phyloP scores from a whole-genome alignment of 78 protist genomes.

The Goniomonas avonlea region DNA sequence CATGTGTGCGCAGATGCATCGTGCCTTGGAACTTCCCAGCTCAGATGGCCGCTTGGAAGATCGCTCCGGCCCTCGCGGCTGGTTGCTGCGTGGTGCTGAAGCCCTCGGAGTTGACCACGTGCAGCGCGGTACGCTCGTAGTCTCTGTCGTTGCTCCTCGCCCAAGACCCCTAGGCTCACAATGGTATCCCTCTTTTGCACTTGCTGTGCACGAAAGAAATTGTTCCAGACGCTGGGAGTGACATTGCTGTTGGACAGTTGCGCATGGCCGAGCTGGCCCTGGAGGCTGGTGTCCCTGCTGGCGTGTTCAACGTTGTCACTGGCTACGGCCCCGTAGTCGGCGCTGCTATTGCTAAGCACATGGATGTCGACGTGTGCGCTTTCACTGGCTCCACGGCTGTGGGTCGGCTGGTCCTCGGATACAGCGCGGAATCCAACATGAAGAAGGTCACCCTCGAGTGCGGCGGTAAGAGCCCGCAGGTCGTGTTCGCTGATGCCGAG shows the following conservation, averaged over 20 bases:
- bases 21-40: not conserved
- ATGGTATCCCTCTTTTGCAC: no score
- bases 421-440: no score
- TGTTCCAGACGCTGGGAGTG: no score
- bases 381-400: no score
- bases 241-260: no score
- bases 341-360: no score
- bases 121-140: not conserved
- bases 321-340: not conserved
- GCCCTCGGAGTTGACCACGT: not conserved
- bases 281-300: not conserved
- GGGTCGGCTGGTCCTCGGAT: no score
- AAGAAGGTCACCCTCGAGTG: constrained; percentile 25
- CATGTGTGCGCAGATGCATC: not conserved
- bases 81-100: not conserved
- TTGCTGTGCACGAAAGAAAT: no score
- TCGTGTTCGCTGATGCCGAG: not conserved
- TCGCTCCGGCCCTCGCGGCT: not conserved
- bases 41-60: not conserved
- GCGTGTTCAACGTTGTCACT: not conserved
- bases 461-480: not conserved
- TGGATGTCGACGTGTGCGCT: no score
- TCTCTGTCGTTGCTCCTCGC: no score
- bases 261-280: not conserved
- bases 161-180: no score